Percentiles rank a stretch among this genome's conserved stretches.
Evolutionary conservation across 495 filamentous ascomycete species (phyloP).

Genomic region (Rusavskia elegans): DNA sequence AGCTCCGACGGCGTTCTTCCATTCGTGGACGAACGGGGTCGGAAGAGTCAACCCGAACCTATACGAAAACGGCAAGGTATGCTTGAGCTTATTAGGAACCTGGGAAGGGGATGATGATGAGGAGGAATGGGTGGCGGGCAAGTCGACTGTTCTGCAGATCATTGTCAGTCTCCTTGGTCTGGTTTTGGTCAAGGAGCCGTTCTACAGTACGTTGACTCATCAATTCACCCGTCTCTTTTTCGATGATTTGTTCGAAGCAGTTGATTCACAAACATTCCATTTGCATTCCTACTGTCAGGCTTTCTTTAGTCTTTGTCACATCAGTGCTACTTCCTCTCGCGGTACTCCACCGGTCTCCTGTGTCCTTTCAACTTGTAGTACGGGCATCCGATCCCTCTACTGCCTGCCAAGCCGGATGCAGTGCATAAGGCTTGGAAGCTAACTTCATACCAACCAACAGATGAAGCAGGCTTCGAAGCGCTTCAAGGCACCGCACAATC

Average conservation of each 20-base stretch:
- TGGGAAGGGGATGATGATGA: constrained; percentile 35
- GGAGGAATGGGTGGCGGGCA: constrained; percentile 36
- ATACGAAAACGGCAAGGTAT: constrained; percentile 47
- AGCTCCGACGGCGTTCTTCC: constrained; percentile 35
- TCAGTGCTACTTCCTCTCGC: no score
- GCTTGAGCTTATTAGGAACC: constrained; percentile 42
- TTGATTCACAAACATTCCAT: not conserved
- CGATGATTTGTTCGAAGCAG: no score
- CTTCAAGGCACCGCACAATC: constrained; percentile 26
- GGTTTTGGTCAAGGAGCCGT: constrained; percentile 42
- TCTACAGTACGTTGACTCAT: constrained; percentile 35
- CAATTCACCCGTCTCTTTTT: not conserved
- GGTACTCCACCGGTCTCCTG: not conserved
- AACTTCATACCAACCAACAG: constrained; percentile 13
- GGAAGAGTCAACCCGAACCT: constrained; percentile 46
- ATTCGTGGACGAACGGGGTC: constrained; percentile 36
- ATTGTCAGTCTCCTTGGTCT: constrained; percentile 44
- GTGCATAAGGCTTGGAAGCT: not conserved
- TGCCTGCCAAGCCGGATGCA: not conserved
- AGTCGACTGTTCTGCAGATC: constrained; percentile 39
- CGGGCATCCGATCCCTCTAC: no score
- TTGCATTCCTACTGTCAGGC: not conserved
- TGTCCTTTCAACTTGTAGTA: not conserved
- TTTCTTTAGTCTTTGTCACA: not conserved
- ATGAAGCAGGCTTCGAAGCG: constrained; percentile 42